Percentiles rank a stretch among this genome's conserved stretches.
Evolutionary conservation across 805 yeast species (phyloP).

Genomic region (Zygoascus biomembranicola): DNA sequence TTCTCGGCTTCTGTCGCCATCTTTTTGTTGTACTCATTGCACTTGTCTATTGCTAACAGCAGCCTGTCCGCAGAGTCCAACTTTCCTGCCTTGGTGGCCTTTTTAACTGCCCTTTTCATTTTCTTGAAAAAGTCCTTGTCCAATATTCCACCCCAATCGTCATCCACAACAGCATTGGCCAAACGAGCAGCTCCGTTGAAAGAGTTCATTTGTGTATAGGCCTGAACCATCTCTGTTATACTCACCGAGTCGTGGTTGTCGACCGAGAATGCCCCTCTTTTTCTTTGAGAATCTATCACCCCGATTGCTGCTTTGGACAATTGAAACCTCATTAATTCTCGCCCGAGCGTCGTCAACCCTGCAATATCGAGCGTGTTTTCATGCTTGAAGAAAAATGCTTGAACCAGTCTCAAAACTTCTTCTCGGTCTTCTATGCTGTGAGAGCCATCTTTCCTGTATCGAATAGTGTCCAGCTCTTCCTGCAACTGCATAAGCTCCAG

Average conservation of each 20-base stretch:
- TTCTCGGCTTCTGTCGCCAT: not conserved
- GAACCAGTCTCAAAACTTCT: conserved; percentile 3
- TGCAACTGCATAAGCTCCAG: conserved; percentile 4
- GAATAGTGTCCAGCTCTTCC: not conserved
- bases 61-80: not conserved
- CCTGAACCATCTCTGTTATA: conserved; percentile 7
- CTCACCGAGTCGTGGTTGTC: conserved; percentile 14
- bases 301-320: conserved; percentile 7
- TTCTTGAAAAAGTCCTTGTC: conserved; percentile 3
- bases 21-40: not conserved
- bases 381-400: conserved; percentile 1
- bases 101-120: not conserved
- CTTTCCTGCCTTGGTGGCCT: not conserved
- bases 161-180: conserved; percentile 1
- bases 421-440: not conserved
- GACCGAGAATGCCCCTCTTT: conserved; percentile 4
- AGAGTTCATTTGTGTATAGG: not conserved
- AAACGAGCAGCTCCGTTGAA: conserved; percentile 1
- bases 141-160: not conserved
- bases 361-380: conserved; percentile 1
- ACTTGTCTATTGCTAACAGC: not conserved
- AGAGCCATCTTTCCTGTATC: not conserved
- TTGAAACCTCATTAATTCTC: conserved; percentile 4
- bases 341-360: conserved; percentile 10
- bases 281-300: conserved; percentile 11